These are phyloP conservation scores for Lipomyces orientalis DNA, from an alignment of 805 yeast species.

Conservation along the genomic window DNA sequence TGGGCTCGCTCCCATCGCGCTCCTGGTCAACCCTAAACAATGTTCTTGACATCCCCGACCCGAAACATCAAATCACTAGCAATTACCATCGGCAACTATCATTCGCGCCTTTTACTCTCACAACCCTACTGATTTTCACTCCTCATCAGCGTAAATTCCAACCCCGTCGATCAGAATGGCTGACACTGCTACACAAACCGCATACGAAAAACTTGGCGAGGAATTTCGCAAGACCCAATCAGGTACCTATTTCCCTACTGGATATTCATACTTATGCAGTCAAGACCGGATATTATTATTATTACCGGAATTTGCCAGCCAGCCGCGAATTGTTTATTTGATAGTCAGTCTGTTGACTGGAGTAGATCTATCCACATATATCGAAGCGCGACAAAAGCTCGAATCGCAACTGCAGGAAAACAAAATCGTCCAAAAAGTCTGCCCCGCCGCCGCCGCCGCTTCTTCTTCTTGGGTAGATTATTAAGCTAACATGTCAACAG, in stretches of 20 bases:
- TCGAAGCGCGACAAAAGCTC: constrained; percentile 78
- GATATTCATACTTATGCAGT: neutral
- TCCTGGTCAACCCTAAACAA: too few species aligned
- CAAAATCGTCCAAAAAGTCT: constrained; percentile 76
- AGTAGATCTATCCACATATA: constrained; percentile 52
- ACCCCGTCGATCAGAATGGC: constrained; percentile 9
- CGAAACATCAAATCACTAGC: neutral
- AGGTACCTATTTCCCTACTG: constrained; percentile 17
- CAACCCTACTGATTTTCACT: neutral
- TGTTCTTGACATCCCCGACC: too few species aligned
- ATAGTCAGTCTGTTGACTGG: neutral
- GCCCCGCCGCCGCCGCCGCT: too few species aligned
- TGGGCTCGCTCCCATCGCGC: too few species aligned
- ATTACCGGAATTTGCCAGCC: neutral
- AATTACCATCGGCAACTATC: too few species aligned
- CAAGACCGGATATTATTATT: neutral
- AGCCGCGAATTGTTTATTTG: neutral
- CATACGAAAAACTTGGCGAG: constrained; percentile 34
- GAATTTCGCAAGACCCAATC: constrained; percentile 31
- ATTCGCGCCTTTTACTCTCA: neutral
- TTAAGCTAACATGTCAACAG: constrained; percentile 23
- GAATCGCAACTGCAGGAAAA: constrained; percentile 96
- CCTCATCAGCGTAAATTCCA: neutral
- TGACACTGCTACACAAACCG: constrained; percentile 27
- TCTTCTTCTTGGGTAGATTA: neutral